A percentile compares a stretch with the other conserved stretches of the same genome.
Conservation (phyloP, 2,329 filamentous ascomycete genomes). For the Conoideocrella luteorostrata region DNA sequence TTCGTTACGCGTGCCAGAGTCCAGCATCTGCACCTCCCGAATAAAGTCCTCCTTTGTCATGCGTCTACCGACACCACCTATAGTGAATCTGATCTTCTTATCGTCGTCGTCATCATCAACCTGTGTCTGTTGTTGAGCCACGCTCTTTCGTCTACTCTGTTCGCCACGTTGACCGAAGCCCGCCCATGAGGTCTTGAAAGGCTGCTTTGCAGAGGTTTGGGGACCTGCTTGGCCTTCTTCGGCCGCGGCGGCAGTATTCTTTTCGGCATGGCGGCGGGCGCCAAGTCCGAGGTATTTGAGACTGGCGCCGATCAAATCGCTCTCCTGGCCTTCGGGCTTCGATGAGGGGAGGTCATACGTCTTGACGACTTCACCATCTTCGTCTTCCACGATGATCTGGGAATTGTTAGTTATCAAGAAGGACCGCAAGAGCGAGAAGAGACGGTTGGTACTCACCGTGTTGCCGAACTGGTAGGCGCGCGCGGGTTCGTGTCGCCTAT, state of each 20-base stretch:
- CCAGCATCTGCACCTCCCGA: slow-evolving; percentile 63
- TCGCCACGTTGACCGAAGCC: slow-evolving; percentile 35
- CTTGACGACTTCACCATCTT: slow-evolving; percentile 80
- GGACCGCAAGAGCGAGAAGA: neutral
- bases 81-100: slow-evolving; percentile 67
- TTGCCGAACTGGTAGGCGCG: slow-evolving; percentile 81
- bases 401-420: neutral
- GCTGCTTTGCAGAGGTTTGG: slow-evolving; percentile 29
- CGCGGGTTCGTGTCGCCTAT: slow-evolving; percentile 64
- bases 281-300: slow-evolving; percentile 51
- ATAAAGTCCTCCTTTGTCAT: slow-evolving; percentile 81
- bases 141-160: slow-evolving; percentile 31
- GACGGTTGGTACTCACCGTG: slow-evolving; percentile 53
- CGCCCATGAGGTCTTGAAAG: slow-evolving; percentile 44
- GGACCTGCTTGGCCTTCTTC: slow-evolving; percentile 25
- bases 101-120: slow-evolving; percentile 49
- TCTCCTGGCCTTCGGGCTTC: slow-evolving; percentile 35
- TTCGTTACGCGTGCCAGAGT: slow-evolving; percentile 55
- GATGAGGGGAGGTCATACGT: slow-evolving; percentile 66
- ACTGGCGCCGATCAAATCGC: slow-evolving; percentile 34
- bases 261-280: slow-evolving; percentile 35
- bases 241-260: slow-evolving; percentile 21
- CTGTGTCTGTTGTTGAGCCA: slow-evolving; percentile 32
- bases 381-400: slow-evolving; percentile 82
- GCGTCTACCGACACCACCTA: slow-evolving; percentile 63